Evolutionary conservation across 2,329 filamentous ascomycete species (phyloP).

Genomic region (Helotiales sp.): DNA sequence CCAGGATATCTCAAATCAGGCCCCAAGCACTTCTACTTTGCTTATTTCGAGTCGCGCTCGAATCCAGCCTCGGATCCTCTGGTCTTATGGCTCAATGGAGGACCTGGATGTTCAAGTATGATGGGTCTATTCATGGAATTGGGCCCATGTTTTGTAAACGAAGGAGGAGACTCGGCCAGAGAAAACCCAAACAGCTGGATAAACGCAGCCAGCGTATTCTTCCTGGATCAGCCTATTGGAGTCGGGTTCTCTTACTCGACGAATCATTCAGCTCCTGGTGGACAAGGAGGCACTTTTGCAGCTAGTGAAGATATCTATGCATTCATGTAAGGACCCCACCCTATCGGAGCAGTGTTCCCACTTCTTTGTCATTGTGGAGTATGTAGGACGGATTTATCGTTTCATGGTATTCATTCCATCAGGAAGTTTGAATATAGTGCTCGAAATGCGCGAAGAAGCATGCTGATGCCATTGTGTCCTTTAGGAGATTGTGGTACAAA

Average conservation of each 20-base stretch:
- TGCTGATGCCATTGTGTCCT: background rate
- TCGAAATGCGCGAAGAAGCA: background rate
- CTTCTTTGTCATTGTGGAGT: background rate
- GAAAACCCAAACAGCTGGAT: conserved; percentile 42
- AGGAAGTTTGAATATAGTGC: background rate
- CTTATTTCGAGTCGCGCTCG: conserved; percentile 23
- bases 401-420: background rate
- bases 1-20: conserved; percentile 25
- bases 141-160: conserved; percentile 46
- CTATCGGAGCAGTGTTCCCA: background rate
- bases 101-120: conserved; percentile 42
- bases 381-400: background rate
- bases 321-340: conserved; percentile 16
- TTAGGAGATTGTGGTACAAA: conserved; percentile 29
- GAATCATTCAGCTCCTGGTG: conserved; percentile 18
- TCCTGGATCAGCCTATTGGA: conserved; percentile 40
- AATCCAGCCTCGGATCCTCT: conserved; percentile 16
- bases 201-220: conserved; percentile 40
- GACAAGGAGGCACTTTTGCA: conserved; percentile 20
- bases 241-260: conserved; percentile 40
- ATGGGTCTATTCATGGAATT: conserved; percentile 44
- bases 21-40: conserved; percentile 25
- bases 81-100: conserved; percentile 37
- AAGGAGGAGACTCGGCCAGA: conserved; percentile 37
- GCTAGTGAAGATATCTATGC: conserved; percentile 27